phyloP scores from a whole-genome alignment of 257 asterid genomes.

The Solanum arcanum region DNA sequence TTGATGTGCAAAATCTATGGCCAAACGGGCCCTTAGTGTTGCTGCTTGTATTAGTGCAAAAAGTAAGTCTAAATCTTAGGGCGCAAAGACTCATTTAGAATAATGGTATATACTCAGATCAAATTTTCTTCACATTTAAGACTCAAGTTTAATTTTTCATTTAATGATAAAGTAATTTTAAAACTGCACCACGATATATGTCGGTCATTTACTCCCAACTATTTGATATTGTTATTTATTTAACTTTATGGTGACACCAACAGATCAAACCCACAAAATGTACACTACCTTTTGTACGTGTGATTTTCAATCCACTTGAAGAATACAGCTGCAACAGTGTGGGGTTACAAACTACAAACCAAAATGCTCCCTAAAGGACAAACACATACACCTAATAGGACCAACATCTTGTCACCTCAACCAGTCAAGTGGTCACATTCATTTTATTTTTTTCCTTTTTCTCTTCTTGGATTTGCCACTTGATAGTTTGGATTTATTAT shows the following conservation, averaged over 20 bases:
- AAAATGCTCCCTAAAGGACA: background rate
- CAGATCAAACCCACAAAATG: background rate
- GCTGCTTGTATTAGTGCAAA: too few species aligned
- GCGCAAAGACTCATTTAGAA: too few species aligned
- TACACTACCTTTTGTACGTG: background rate
- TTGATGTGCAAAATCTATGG: too few species aligned
- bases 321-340: background rate
- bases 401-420: background rate
- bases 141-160: too few species aligned
- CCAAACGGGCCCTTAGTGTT: too few species aligned
- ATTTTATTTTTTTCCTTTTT: background rate
- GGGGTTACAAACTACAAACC: background rate
- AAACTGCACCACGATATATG: too few species aligned
- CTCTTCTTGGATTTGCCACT: background rate
- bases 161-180: too few species aligned
- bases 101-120: too few species aligned
- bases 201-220: background rate
- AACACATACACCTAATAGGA: background rate
- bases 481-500: background rate
- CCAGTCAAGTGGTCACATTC: background rate
- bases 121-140: too few species aligned
- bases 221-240: background rate
- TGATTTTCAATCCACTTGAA: background rate
- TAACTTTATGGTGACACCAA: too few species aligned
- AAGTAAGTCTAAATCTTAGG: too few species aligned